These are phyloP conservation scores for Verticillium albo-atrum DNA, from an alignment of 2,329 filamentous ascomycete species.

Conservation along the genomic window DNA sequence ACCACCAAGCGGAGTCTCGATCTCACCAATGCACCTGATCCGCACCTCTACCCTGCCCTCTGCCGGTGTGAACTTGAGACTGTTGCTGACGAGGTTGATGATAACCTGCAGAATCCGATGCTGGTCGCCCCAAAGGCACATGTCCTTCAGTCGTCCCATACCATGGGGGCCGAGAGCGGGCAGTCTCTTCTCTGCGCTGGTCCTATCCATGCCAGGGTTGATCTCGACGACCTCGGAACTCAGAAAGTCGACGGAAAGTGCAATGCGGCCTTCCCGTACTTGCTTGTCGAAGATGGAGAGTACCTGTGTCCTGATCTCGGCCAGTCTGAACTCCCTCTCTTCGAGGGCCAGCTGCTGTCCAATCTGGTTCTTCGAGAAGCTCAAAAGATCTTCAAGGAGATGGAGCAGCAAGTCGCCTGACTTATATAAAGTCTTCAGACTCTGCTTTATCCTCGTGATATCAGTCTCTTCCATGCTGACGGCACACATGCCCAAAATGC, in stretches of 20 bases:
- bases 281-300: slow-evolving; percentile 87
- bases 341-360: slow-evolving; percentile 79
- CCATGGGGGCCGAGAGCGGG: slow-evolving; percentile 62
- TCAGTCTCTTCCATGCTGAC: slow-evolving; percentile 92
- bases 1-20: slow-evolving; percentile 28
- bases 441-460: slow-evolving; percentile 70
- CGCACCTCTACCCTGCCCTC: slow-evolving; percentile 71
- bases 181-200: slow-evolving; percentile 27
- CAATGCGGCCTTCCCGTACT: slow-evolving; percentile 72
- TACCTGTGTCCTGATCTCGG: slow-evolving; percentile 80
- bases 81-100: slow-evolving; percentile 90
- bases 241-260: slow-evolving; percentile 69
- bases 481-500: slow-evolving; percentile 89
- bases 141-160: slow-evolving; percentile 69
- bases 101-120: slow-evolving; percentile 89
- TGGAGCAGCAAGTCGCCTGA: slow-evolving; percentile 78
- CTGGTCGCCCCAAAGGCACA: slow-evolving; percentile 89
- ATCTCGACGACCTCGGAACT: slow-evolving; percentile 33
- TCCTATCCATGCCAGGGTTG: slow-evolving; percentile 19
- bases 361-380: slow-evolving; percentile 93
- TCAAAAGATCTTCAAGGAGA: slow-evolving; percentile 81
- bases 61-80: slow-evolving; percentile 81
- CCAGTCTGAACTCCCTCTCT: slow-evolving; percentile 77
- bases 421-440: slow-evolving; percentile 83
- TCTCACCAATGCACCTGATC: slow-evolving; percentile 68